phyloP scores from a whole-genome alignment of 2,329 filamentous ascomycete genomes.

The Microcyclosporella mali region DNA sequence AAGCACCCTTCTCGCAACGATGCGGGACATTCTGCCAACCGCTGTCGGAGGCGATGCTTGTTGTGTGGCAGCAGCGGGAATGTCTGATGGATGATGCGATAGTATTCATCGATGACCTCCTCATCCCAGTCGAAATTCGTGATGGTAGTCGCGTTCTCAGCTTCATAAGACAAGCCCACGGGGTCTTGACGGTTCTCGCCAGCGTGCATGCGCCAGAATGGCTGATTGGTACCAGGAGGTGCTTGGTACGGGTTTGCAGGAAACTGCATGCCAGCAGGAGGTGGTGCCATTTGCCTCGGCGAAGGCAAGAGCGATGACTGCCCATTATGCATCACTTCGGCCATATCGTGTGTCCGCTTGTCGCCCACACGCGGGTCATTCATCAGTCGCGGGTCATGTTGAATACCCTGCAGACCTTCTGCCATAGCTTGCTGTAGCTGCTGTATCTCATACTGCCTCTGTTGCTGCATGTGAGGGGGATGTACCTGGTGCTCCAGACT shows the following conservation, averaged over 20 bases:
- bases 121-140: slow-evolving; percentile 43
- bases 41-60: slow-evolving; percentile 50
- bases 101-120: slow-evolving; percentile 47
- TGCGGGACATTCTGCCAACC: slow-evolving; percentile 52
- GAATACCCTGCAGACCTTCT: slow-evolving; percentile 16
- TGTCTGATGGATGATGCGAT: slow-evolving; percentile 58
- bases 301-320: slow-evolving; percentile 9
- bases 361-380: slow-evolving; percentile 27
- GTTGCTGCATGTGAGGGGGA: slow-evolving; percentile 23
- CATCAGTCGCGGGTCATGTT: slow-evolving; percentile 12
- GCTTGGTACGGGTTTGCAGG: slow-evolving; percentile 10
- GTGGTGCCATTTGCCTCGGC: slow-evolving; percentile 10
- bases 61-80: slow-evolving; percentile 60
- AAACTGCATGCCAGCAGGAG: slow-evolving; percentile 4
- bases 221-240: slow-evolving; percentile 18
- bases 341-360: slow-evolving; percentile 27
- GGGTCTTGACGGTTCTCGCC: slow-evolving; percentile 24
- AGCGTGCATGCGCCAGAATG: slow-evolving; percentile 16
- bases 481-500: slow-evolving; percentile 71
- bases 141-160: slow-evolving; percentile 19
- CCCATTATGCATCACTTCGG: slow-evolving; percentile 21
- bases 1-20: slow-evolving; percentile 58
- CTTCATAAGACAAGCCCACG: slow-evolving; percentile 26
- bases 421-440: slow-evolving; percentile 27
- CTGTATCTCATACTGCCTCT: slow-evolving; percentile 28